A percentile compares a stretch with the other conserved stretches of the same genome.
phyloP scores from a whole-genome alignment of 257 asterid species.

The Leonotis leonurus region DNA sequence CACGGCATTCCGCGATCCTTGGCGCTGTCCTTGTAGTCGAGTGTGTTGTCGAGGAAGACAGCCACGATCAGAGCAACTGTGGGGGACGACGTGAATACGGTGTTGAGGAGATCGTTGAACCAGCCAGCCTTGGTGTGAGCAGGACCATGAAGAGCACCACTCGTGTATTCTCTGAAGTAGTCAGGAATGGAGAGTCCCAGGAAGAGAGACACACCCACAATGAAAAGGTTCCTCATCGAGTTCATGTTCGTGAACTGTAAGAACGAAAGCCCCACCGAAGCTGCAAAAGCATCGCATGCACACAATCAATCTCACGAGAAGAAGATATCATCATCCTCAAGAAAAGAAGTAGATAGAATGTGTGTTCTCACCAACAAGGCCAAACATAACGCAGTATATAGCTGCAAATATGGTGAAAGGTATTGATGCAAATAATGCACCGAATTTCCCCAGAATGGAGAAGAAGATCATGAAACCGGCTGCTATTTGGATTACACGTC shows the following conservation, averaged over 20 bases:
- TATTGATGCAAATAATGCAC: slow-evolving; percentile 91
- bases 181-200: slow-evolving; percentile 91
- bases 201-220: slow-evolving; percentile 75
- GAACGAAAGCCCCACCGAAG: slow-evolving; percentile 90
- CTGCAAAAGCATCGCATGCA: slow-evolving; percentile 31
- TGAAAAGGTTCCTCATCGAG: slow-evolving; percentile 93
- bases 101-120: slow-evolving; percentile 93
- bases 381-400: slow-evolving; percentile 78
- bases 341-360: not conserved
- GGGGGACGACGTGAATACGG: slow-evolving; percentile 75
- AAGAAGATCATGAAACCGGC: slow-evolving; percentile 98
- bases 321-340: not conserved
- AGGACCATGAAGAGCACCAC: slow-evolving; percentile 76
- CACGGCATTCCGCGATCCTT: slow-evolving; percentile 96
- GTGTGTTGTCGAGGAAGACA: slow-evolving; percentile 88
- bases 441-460: slow-evolving; percentile 86
- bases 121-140: slow-evolving; percentile 90
- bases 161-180: slow-evolving; percentile 82
- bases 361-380: slow-evolving; percentile 69
- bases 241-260: slow-evolving; percentile 97
- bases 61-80: slow-evolving; percentile 75
- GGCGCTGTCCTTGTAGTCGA: slow-evolving; percentile 84
- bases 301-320: not conserved
- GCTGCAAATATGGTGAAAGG: slow-evolving; percentile 96
- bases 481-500: slow-evolving; percentile 80